Conservation (phyloP, 306 rosid species). For the Dalbergia cochinchinensis region DNA sequence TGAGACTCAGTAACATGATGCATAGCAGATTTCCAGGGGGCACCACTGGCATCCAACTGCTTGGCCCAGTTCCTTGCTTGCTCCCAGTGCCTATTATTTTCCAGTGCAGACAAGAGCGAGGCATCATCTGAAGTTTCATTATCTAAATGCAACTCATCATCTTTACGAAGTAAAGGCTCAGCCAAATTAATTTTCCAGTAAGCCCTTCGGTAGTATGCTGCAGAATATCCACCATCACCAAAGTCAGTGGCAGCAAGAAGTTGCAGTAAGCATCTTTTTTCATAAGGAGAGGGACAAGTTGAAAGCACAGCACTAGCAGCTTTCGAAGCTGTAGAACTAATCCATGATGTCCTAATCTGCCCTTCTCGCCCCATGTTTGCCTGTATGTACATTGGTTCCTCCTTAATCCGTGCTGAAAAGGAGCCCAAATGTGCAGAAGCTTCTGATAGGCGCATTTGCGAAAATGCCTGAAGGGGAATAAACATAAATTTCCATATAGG, state of each 20-base stretch:
- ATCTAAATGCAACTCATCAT: slow-evolving; percentile 72
- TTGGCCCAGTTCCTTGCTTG: slow-evolving; percentile 99
- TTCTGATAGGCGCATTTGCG: slow-evolving; percentile 97
- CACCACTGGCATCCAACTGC: slow-evolving; percentile 91
- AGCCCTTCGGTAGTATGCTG: slow-evolving; percentile 69
- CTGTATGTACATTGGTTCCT: slow-evolving; percentile 66
- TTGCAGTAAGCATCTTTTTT: slow-evolving; percentile 91
- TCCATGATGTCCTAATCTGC: slow-evolving; percentile 80
- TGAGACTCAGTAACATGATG: slow-evolving; percentile 97
- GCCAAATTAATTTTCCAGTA: slow-evolving; percentile 94
- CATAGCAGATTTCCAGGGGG: slow-evolving; percentile 76
- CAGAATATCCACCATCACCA: slow-evolving; percentile 89
- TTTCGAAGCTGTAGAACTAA: slow-evolving; percentile 83
- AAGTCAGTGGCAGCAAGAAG: slow-evolving; percentile 95
- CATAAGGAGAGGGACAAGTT: slow-evolving; percentile 93
- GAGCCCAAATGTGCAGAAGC: slow-evolving; percentile 98
- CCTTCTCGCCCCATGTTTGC: slow-evolving; percentile 76
- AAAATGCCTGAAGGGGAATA: slow-evolving; percentile 72
- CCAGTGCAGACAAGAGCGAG: slow-evolving; percentile 81
- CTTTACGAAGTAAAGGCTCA: slow-evolving; percentile 80
- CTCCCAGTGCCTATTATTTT: slow-evolving; percentile 92
- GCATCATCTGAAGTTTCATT: slow-evolving; percentile 84
- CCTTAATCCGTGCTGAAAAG: slow-evolving; percentile 91
- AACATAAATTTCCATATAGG: slow-evolving; percentile 29
- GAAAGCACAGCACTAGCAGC: slow-evolving; percentile 95